These are phyloP conservation scores for Dryas octopetala DNA, from an alignment of 306 rosid genomes.

Conservation along the genomic window DNA sequence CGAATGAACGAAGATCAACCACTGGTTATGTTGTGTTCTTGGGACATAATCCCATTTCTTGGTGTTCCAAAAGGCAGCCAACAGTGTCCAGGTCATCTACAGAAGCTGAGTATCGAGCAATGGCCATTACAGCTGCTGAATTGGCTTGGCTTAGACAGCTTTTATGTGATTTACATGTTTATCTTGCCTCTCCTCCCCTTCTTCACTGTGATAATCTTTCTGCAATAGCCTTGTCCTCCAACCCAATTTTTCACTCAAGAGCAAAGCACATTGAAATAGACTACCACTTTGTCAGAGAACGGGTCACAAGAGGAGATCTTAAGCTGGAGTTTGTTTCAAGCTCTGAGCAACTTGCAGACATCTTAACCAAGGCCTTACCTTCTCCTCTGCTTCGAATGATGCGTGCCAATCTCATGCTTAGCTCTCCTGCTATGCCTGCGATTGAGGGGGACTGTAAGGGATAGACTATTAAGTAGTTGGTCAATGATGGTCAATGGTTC, in stretches of 20 bases:
- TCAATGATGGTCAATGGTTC: no score
- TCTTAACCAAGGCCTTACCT: no score
- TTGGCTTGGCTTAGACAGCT: no score
- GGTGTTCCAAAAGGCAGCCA: background rate
- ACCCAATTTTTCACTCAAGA: background rate
- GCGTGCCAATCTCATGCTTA: no score
- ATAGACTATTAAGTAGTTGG: no score
- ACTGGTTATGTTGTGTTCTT: background rate
- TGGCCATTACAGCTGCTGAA: background rate
- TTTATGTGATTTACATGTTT: no score
- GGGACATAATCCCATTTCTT: background rate
- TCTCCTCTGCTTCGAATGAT: no score
- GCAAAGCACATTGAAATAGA: background rate
- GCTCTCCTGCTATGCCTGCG: no score
- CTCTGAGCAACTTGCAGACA: background rate
- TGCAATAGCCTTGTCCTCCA: background rate
- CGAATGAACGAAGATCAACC: background rate
- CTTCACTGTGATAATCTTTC: background rate
- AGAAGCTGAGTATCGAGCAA: background rate
- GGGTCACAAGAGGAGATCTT: background rate
- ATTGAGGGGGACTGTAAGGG: no score
- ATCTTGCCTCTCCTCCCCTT: no score
- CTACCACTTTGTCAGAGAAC: background rate
- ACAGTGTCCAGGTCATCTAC: background rate
- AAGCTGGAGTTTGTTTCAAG: background rate